phyloP scores from a whole-genome alignment of 1,284 basidiomycete genomes.

The Cryptococcus jaspeensis region DNA sequence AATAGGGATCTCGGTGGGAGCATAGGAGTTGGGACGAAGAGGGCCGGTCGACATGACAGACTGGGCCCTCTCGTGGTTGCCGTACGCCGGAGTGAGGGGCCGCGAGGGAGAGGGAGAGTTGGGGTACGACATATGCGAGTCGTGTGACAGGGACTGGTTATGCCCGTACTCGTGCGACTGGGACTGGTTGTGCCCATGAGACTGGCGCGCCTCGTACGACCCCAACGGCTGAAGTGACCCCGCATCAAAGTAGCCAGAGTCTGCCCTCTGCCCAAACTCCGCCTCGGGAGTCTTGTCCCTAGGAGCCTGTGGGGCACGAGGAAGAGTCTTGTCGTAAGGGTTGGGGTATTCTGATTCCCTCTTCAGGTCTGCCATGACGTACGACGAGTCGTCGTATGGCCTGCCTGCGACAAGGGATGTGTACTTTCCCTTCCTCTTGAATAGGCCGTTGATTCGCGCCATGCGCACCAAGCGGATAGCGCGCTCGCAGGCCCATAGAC shows the following conservation, averaged over 20 bases:
- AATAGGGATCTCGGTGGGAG: slow-evolving; percentile 36
- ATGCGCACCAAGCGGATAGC: slow-evolving; percentile 62
- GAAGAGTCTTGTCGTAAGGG: slow-evolving; percentile 28
- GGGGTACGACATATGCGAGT: no score
- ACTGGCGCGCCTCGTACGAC: slow-evolving; percentile 23
- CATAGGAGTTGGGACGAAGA: neutral
- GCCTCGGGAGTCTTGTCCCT: no score
- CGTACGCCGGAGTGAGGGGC: slow-evolving; percentile 1
- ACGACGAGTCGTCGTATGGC: slow-evolving; percentile 21
- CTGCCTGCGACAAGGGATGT: slow-evolving; percentile 17
- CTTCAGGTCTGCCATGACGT: slow-evolving; percentile 25
- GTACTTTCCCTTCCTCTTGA: slow-evolving; percentile 5
- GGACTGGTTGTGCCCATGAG: neutral
- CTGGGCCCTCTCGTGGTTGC: neutral
- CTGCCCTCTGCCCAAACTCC: slow-evolving; percentile 16
- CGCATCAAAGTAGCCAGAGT: slow-evolving; percentile 31
- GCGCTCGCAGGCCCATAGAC: slow-evolving; percentile 67
- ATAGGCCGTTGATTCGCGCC: slow-evolving; percentile 64
- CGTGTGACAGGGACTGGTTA: no score
- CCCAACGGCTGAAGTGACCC: slow-evolving; percentile 32
- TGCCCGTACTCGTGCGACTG: no score
- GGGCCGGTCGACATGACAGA: neutral
- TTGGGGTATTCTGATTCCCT: slow-evolving; percentile 3
- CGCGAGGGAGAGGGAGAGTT: neutral
- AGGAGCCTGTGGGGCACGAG: slow-evolving; percentile 8